Base-by-base conservation (phyloP, 768 basidiomycete genomes). In the Russula sp. region DNA sequence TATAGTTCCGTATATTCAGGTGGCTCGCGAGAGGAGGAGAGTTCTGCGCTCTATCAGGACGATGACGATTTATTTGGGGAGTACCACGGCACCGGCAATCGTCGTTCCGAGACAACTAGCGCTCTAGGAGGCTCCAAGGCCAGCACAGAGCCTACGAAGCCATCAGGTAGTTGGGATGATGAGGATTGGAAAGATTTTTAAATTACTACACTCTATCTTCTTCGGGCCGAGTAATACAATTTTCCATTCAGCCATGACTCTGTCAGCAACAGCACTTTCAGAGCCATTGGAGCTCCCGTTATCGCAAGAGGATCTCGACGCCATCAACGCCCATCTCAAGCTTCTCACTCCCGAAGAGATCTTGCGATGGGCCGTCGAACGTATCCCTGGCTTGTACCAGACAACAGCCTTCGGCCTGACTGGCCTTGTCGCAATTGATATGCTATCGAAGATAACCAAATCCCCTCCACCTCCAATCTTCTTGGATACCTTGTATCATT, bases 361-460 rank as follows among this genome's bases (percentile, higher is more conserved):
- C 68, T 81, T 99, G 59, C 71, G 74, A 72, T 98, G 96, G 96
- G 92, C 88, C 1, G 73, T 94, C 56, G 81, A 84, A 50, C 80
- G 92, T 69, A 78, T 98, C 20, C 90, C 94, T 0, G 81, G 82
- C 8, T 79, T 98, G 22, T 87, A 86, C 75, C 96, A 99, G 74
- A 98, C 97, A 7, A 98, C 96, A 6, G 96, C 97, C 0, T 96
- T 99, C 72, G 97, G 97, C 8, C 81, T 98, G 64, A 98, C 95
- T 0, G 96, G 97, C 11, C 86, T 95, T 59, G 94, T 93, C 61
- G 88, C 94, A 22, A 86, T 92, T 65, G 94, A 97, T 74, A 97
- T 99, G 92, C 84, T 98, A 59, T 88, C 91, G 38, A 90, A 91
- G 74, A 79, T 94, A 66, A 87, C 88, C 2, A 64, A 78, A 30